A percentile compares a stretch with the other conserved stretches of the same genome.
Evolutionary conservation across 2,329 filamentous ascomycete genomes (phyloP).

Genomic region (Teratosphaeria epicoccoides): DNA sequence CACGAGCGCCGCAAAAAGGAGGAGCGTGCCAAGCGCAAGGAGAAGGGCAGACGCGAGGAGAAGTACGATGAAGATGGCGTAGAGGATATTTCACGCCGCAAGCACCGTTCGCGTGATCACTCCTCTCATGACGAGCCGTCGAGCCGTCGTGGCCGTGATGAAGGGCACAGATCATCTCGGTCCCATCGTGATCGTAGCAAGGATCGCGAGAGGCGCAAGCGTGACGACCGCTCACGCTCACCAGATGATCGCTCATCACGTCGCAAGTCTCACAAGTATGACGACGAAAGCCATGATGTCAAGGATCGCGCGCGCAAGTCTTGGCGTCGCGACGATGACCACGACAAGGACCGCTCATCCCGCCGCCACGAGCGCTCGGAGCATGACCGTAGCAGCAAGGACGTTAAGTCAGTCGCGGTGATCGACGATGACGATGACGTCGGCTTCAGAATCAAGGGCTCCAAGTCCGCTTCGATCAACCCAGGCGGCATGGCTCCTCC

Average conservation of each 20-base stretch:
- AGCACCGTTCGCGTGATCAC: conserved; percentile 50
- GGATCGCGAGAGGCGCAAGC: conserved; percentile 27
- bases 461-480: conserved; percentile 20
- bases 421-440: conserved; percentile 20
- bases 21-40: conserved; percentile 24
- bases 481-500: conserved; percentile 18
- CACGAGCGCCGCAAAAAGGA: conserved; percentile 27
- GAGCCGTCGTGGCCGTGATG: conserved; percentile 45
- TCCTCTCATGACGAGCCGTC: conserved; percentile 48
- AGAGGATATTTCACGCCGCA: conserved; percentile 33
- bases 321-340: conserved; percentile 40
- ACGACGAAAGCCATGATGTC: conserved; percentile 14
- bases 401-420: conserved; percentile 13
- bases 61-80: conserved; percentile 35
- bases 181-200: conserved; percentile 37
- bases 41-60: conserved; percentile 13
- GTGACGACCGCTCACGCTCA: conserved; percentile 34
- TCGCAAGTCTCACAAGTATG: conserved; percentile 27
- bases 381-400: conserved; percentile 30
- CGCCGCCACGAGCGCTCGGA: conserved; percentile 28
- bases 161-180: conserved; percentile 34
- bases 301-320: conserved; percentile 23
- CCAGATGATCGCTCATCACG: conserved; percentile 18
- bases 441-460: conserved; percentile 40
- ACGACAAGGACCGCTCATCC: conserved; percentile 34